These are phyloP conservation scores for Strobilomyces confusus DNA, from an alignment of 768 basidiomycete genomes.

Conservation along the genomic window DNA sequence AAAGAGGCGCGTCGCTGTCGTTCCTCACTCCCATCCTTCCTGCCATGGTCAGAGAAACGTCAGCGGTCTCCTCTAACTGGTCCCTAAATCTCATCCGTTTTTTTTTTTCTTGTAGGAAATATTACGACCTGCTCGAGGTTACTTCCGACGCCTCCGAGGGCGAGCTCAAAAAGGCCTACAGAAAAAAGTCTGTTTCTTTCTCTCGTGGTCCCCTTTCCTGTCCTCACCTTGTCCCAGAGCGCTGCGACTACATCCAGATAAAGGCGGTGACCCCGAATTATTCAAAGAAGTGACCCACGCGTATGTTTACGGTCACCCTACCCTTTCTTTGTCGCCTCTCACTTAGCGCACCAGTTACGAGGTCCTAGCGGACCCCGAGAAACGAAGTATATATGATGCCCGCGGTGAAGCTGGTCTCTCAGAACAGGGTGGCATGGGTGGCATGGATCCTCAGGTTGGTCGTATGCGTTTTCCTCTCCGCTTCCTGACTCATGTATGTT, in stretches of 20 bases:
- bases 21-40: slow-evolving; percentile 12
- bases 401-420: slow-evolving; percentile 89
- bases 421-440: slow-evolving; percentile 85
- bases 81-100: neutral
- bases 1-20: slow-evolving; percentile 17
- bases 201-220: neutral
- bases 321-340: neutral
- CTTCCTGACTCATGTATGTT: neutral
- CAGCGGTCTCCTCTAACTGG: neutral
- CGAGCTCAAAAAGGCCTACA: slow-evolving; percentile 94
- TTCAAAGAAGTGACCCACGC: slow-evolving; percentile 98
- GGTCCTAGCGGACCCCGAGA: slow-evolving; percentile 84
- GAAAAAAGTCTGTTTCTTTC: slow-evolving; percentile 64
- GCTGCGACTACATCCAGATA: slow-evolving; percentile 83
- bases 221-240: slow-evolving; percentile 47
- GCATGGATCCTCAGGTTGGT: slow-evolving; percentile 92
- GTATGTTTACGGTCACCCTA: slow-evolving; percentile 43
- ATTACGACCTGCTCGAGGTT: slow-evolving; percentile 90
- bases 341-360: slow-evolving; percentile 64
- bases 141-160: slow-evolving; percentile 70
- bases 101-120: slow-evolving; percentile 54
- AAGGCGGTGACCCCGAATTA: slow-evolving; percentile 92
- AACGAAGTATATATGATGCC: slow-evolving; percentile 78
- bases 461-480: neutral
- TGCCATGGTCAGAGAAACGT: slow-evolving; percentile 73